Percentiles rank a stretch among this genome's conserved stretches.
These are phyloP conservation scores for Psilocybe subaeruginosa DNA, from an alignment of 768 basidiomycete species.

Conservation along the genomic window DNA sequence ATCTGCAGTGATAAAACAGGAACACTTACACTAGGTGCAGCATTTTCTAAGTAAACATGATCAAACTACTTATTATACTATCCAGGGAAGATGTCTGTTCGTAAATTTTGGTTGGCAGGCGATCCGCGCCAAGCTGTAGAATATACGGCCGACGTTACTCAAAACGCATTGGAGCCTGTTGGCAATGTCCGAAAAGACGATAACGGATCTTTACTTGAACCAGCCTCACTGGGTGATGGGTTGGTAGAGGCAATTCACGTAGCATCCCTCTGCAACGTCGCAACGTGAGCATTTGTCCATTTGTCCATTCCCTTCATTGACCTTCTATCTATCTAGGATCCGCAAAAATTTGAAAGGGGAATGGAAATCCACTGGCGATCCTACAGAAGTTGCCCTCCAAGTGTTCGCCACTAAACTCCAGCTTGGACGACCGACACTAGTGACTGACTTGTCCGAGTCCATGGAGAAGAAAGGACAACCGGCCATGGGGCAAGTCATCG, in stretches of 20 bases:
- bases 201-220: conserved; percentile 24
- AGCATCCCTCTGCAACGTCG: conserved; percentile 41
- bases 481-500: conserved; percentile 30
- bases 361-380: conserved; percentile 53
- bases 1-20: conserved; percentile 72
- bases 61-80: background rate
- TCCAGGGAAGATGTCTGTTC: conserved; percentile 43
- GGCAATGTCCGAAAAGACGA: conserved; percentile 29
- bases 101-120: conserved; percentile 40
- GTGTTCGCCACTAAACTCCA: conserved; percentile 54
- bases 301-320: background rate
- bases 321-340: conserved; percentile 29
- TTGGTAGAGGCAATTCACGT: conserved; percentile 31
- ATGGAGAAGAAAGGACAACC: conserved; percentile 20
- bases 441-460: conserved; percentile 24
- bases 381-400: conserved; percentile 60
- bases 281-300: conserved; percentile 28
- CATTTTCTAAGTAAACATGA: background rate
- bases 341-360: conserved; percentile 42
- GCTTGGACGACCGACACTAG: conserved; percentile 37
- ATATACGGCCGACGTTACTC: conserved; percentile 33
- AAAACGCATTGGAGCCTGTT: conserved; percentile 35
- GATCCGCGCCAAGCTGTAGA: conserved; percentile 26
- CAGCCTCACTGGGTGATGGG: conserved; percentile 20
- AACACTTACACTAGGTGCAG: conserved; percentile 48